Evolutionary conservation across 768 basidiomycete species (phyloP).

Genomic region (Clavulina sp.): DNA sequence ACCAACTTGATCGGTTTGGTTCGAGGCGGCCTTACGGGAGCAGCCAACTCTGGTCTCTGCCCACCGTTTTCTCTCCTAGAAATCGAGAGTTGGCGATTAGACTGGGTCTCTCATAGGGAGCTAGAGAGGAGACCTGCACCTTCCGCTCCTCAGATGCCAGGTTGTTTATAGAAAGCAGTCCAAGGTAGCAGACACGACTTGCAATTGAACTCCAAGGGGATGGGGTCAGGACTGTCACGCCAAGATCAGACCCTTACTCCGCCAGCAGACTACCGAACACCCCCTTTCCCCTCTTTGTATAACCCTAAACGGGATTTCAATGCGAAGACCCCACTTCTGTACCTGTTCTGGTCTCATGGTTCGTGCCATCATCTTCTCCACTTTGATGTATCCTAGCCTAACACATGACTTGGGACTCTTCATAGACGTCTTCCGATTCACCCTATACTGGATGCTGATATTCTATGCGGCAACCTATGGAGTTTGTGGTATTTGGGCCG

Average conservation of each 20-base stretch:
- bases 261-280: slow-evolving; percentile 8
- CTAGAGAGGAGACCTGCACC: neutral
- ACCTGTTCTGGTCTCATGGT: slow-evolving; percentile 9
- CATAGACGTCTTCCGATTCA: slow-evolving; percentile 10
- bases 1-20: neutral
- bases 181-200: no score
- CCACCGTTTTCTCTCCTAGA: no score
- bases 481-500: slow-evolving; percentile 6
- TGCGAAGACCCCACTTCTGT: neutral
- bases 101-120: neutral
- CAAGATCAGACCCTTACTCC: slow-evolving; percentile 6
- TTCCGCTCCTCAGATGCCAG: neutral
- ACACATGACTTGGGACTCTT: neutral
- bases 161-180: neutral
- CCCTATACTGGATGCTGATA: slow-evolving; percentile 11
- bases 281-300: slow-evolving; percentile 7
- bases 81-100: no score
- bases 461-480: slow-evolving; percentile 7
- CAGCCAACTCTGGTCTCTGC: neutral
- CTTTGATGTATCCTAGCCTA: neutral
- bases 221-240: no score
- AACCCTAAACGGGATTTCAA: slow-evolving; percentile 7
- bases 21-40: neutral
- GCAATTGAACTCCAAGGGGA: no score
- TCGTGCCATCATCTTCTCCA: neutral